phyloP scores from a whole-genome alignment of 805 yeast species.

The Yarrowia alimentaria region DNA sequence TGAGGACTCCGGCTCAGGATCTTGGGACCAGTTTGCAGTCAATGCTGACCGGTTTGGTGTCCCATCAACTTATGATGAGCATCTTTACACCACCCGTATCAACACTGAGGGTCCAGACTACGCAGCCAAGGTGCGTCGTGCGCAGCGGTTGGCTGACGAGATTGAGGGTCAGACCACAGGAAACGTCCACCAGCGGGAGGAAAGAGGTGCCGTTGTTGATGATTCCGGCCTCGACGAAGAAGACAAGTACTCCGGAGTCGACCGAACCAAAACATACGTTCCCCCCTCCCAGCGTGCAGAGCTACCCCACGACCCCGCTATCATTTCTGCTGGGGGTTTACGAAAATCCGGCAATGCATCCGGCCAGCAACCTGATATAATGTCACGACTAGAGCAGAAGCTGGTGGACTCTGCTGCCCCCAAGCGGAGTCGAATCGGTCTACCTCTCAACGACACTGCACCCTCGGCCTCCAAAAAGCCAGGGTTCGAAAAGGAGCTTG shows the following conservation, averaged over 20 bases:
- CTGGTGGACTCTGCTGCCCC: conserved; percentile 22
- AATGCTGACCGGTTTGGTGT: conserved; percentile 88
- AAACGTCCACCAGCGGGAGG: conserved; percentile 85
- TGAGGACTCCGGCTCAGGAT: conserved; percentile 39
- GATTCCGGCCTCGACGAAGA: conserved; percentile 93
- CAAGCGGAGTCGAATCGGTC: conserved; percentile 10
- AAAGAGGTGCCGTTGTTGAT: conserved; percentile 73
- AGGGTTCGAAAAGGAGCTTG: conserved; percentile 35
- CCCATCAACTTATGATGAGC: conserved; percentile 78
- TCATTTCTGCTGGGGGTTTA: conserved; percentile 44
- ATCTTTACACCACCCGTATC: conserved; percentile 77
- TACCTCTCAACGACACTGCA: conserved; percentile 1
- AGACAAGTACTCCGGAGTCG: conserved; percentile 92
- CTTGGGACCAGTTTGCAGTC: conserved; percentile 95
- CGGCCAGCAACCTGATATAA: conserved; percentile 4
- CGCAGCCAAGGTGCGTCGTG: conserved; percentile 59
- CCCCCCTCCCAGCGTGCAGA: conserved; percentile 22
- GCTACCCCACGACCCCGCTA: conserved; percentile 57
- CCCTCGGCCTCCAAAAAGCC: conserved; percentile 27
- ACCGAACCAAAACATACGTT: conserved; percentile 43
- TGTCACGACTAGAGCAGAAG: conserved; percentile 22
- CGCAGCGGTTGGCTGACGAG: conserved; percentile 78
- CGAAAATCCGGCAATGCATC: not conserved
- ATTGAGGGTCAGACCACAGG: conserved; percentile 70
- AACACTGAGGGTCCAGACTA: conserved; percentile 73